Base-by-base conservation (phyloP, 768 basidiomycete species). In the Pleurotus salmoneostramineus region DNA sequence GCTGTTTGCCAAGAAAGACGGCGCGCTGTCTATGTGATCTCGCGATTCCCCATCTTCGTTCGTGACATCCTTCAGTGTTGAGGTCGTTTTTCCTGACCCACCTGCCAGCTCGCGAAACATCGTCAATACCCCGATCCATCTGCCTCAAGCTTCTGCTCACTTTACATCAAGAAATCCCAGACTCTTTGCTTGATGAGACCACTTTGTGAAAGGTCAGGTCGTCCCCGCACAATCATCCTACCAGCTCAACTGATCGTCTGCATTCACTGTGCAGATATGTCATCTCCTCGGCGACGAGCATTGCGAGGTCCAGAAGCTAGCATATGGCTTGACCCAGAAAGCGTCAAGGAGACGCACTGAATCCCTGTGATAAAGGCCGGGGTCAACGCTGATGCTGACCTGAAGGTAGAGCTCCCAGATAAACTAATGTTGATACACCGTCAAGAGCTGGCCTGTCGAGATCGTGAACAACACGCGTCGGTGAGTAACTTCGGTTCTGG, bases 341-440 rank as follows among this genome's bases (percentile, higher is more conserved):
- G 88, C 91, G 8, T 87, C 93, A 15, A 75, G 76, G 62, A 88
- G 84, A 65, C 79, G 84, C 36, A 96, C 95, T 0, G 89, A 95
- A 56, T 72, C 89, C 58, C 77, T 95, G 44, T 97, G 31, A 83
- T 98, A 36, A 93, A 98, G 65, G 87, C 88, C 2, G 91, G 86
- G 5, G 88, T 93, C 11, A 90, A 93, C 48, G 78, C 82, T 0
- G 88, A 91, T 51, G 80, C 74, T 2, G 65, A 66, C 1, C 66
- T 83, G 35, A 77, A 77, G 46, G 74, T 82, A 17, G 75, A 81
- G 21, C 72, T 96, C 8, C 93, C 95, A 0, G 8, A 51, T 0
- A 88, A 92, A 63, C 73, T 97, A 21, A 61, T 96, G 12, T 69
- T 73, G 4, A 76, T 95, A 27, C 68, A 95, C 10, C 81, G 81